Percentiles rank a stretch among this genome's conserved stretches.
Evolutionary conservation across 2,329 filamentous ascomycete species (phyloP).

Genomic region (Epichloe gansuensis): DNA sequence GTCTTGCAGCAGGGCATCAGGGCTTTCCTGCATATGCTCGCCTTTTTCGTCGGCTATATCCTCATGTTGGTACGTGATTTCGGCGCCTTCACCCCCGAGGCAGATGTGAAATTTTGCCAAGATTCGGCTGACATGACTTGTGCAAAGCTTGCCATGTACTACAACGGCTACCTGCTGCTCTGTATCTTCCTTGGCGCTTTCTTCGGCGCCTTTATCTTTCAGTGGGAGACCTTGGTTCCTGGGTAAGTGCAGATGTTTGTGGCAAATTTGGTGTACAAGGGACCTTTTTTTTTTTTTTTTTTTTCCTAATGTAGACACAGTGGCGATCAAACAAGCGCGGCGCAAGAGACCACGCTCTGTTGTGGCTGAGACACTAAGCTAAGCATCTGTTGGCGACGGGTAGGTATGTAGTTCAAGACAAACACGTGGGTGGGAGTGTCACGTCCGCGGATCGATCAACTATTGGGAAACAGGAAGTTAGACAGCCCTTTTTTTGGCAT

Average conservation of each 20-base stretch:
- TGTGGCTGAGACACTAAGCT: conserved; percentile 19
- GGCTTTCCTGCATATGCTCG: conserved; percentile 53
- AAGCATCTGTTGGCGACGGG: background rate
- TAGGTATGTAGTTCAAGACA: too few relatives aligned
- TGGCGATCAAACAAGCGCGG: conserved; percentile 20
- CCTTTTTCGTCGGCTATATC: conserved; percentile 66
- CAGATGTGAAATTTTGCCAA: too few relatives aligned
- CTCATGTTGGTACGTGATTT: conserved; percentile 46
- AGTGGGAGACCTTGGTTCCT: conserved; percentile 45
- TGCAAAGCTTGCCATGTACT: conserved; percentile 40
- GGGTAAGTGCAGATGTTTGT: conserved; percentile 12
- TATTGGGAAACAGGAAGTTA: too few relatives aligned
- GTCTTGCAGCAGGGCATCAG: conserved; percentile 53
- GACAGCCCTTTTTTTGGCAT: too few relatives aligned
- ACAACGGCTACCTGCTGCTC: conserved; percentile 64
- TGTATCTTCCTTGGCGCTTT: conserved; percentile 68
- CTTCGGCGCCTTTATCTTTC: conserved; percentile 59
- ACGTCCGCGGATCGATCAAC: background rate
- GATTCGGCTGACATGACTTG: background rate
- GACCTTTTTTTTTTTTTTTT: background rate
- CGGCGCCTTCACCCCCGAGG: background rate
- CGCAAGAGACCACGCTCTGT: conserved; percentile 27
- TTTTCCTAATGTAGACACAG: background rate
- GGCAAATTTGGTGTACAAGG: too few relatives aligned
- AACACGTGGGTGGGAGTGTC: background rate